These are phyloP conservation scores for Tulasnella sp. DNA, from an alignment of 768 basidiomycete species.

Conservation along the genomic window DNA sequence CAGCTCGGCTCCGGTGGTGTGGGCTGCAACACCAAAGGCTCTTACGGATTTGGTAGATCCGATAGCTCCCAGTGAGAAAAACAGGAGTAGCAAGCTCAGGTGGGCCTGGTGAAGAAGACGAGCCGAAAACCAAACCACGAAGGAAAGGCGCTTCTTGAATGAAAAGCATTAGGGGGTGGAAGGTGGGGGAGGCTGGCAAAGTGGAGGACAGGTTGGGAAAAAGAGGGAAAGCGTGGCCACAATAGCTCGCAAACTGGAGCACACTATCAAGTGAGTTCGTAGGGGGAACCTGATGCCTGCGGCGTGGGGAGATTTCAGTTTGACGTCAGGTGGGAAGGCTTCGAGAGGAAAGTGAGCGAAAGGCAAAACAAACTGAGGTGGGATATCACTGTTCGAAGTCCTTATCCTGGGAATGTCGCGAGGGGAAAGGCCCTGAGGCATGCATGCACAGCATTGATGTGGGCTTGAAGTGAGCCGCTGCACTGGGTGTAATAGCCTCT, in stretches of 20 bases:
- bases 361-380: not conserved
- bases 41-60: constrained; percentile 9
- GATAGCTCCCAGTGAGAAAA: not conserved
- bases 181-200: not conserved
- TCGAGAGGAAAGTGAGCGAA: not conserved
- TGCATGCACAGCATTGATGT: constrained; percentile 10
- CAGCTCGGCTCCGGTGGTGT: not conserved
- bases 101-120: not conserved
- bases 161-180: not conserved
- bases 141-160: not conserved
- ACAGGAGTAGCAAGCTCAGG: not conserved
- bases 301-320: not conserved
- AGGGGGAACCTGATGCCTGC: not conserved
- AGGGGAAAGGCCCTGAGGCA: constrained; percentile 1
- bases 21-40: not conserved
- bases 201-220: not conserved
- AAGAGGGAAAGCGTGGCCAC: not conserved
- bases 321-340: not conserved
- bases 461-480: not conserved
- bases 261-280: not conserved
- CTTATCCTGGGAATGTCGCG: not conserved
- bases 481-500: not conserved
- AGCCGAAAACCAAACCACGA: no score
- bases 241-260: not conserved
- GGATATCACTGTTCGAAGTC: not conserved